A percentile compares a stretch with the other conserved stretches of the same genome.
Conservation (phyloP, 371 early-diverging fungal genomes). For the Batkoa obscura region DNA sequence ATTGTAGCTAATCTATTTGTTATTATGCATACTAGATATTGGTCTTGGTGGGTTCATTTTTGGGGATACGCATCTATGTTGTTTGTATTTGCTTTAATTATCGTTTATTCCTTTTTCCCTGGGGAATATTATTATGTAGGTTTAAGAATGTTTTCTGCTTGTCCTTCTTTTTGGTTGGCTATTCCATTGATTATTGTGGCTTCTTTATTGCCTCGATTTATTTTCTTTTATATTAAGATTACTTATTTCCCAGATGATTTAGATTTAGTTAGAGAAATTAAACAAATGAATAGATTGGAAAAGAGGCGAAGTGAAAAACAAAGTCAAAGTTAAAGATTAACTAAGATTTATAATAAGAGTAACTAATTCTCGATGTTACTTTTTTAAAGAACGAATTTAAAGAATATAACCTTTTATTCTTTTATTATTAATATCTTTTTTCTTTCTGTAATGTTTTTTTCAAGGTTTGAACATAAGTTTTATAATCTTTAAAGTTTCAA, state of each 20-base stretch:
- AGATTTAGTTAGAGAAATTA: slow-evolving; percentile 43
- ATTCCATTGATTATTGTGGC: slow-evolving; percentile 27
- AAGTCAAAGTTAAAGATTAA: too few relatives aligned
- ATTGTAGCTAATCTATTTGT: slow-evolving; percentile 50
- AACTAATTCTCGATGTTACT: too few relatives aligned
- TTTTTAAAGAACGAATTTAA: too few relatives aligned
- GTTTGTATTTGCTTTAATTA: slow-evolving; percentile 26
- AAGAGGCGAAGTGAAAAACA: not conserved
- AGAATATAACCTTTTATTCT: too few relatives aligned
- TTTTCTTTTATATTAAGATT: slow-evolving; percentile 29
- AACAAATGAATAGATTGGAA: slow-evolving; percentile 12
- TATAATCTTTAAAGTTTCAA: too few relatives aligned
- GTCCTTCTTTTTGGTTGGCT: slow-evolving; percentile 52
- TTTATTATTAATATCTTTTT: too few relatives aligned
- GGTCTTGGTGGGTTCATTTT: slow-evolving; percentile 41
- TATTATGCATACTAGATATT: slow-evolving; percentile 46
- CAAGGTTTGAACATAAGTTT: too few relatives aligned
- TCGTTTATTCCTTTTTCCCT: slow-evolving; percentile 30
- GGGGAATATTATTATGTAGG: slow-evolving; percentile 33
- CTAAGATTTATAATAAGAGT: too few relatives aligned
- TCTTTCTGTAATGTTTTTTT: too few relatives aligned
- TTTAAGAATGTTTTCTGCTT: slow-evolving; percentile 28
- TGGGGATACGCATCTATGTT: slow-evolving; percentile 23
- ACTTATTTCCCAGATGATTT: slow-evolving; percentile 49
- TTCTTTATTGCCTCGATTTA: slow-evolving; percentile 42